Percentiles rank a stretch among this genome's conserved stretches.
Conservation (phyloP, 345 rosid genomes). For the Lepidium africanum region DNA sequence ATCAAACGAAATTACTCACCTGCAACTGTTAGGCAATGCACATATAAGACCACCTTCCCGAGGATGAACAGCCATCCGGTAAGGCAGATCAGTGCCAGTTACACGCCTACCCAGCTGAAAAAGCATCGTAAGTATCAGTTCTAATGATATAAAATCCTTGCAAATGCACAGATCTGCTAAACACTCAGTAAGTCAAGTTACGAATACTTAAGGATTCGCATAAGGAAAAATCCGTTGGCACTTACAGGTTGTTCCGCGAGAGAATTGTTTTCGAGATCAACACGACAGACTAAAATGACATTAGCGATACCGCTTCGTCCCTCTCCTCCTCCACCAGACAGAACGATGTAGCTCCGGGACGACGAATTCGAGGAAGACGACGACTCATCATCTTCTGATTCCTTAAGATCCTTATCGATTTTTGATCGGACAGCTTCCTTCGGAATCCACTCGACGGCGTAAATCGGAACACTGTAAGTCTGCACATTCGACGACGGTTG, state of each 20-base stretch:
- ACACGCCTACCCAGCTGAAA: constrained; percentile 47
- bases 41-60: constrained; percentile 68
- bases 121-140: background rate
- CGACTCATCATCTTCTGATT: constrained; percentile 20
- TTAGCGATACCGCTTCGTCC: constrained; percentile 81
- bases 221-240: background rate
- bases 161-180: constrained; percentile 1
- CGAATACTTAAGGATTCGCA: background rate
- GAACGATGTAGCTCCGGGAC: constrained; percentile 34
- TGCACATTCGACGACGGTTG: constrained; percentile 32
- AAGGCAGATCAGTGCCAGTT: constrained; percentile 67
- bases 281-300: constrained; percentile 44
- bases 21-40: constrained; percentile 66
- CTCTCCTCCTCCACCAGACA: constrained; percentile 88
- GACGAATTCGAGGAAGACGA: background rate
- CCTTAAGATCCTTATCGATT: constrained; percentile 11
- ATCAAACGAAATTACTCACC: constrained; percentile 26
- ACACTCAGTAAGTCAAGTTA: background rate
- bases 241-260: constrained; percentile 73
- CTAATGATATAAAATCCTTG: background rate
- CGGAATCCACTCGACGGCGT: constrained; percentile 69
- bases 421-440: constrained; percentile 34
- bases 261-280: constrained; percentile 48
- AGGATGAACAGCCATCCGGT: constrained; percentile 79
- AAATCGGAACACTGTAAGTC: constrained; percentile 82